These are phyloP conservation scores for Trebouxia sp. DNA, from an alignment of 139 green algal genomes.

Conservation along the genomic window DNA sequence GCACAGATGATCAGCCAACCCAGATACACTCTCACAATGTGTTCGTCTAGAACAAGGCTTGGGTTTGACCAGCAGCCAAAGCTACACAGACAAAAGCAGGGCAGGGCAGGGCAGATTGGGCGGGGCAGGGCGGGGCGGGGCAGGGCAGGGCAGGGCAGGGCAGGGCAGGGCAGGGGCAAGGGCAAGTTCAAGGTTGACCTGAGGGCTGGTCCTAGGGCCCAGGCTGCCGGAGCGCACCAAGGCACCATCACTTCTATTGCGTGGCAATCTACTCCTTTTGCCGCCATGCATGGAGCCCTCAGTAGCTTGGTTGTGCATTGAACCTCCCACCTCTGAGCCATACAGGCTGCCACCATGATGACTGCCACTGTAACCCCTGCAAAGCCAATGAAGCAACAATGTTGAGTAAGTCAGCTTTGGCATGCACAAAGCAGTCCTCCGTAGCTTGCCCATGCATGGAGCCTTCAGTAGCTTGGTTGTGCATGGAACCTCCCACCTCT, in stretches of 20 bases:
- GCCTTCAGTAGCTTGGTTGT: not conserved
- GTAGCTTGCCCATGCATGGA: too few relatives aligned
- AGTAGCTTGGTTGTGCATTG: not conserved
- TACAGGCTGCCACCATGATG: conserved; percentile 1
- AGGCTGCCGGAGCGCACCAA: not conserved
- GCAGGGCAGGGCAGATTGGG: too few relatives aligned
- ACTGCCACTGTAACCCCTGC: not conserved
- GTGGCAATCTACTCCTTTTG: conserved; percentile 5
- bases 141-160: not conserved
- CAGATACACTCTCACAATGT: too few relatives aligned
- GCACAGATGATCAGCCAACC: too few relatives aligned
- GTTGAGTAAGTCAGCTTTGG: not conserved
- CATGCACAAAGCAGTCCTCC: too few relatives aligned
- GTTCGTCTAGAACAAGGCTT: too few relatives aligned
- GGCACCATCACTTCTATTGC: conserved; percentile 1
- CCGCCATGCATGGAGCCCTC: not conserved
- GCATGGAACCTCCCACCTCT: not conserved
- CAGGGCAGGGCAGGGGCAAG: not conserved
- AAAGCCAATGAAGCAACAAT: not conserved
- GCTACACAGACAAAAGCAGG: too few relatives aligned
- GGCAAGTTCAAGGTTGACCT: not conserved
- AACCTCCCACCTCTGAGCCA: not conserved
- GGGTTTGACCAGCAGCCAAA: too few relatives aligned
- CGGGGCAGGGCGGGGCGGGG: not conserved
- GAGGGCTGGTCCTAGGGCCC: not conserved